Base-by-base conservation (phyloP, 2,329 filamentous ascomycete genomes). In the Fusarium sp. region DNA sequence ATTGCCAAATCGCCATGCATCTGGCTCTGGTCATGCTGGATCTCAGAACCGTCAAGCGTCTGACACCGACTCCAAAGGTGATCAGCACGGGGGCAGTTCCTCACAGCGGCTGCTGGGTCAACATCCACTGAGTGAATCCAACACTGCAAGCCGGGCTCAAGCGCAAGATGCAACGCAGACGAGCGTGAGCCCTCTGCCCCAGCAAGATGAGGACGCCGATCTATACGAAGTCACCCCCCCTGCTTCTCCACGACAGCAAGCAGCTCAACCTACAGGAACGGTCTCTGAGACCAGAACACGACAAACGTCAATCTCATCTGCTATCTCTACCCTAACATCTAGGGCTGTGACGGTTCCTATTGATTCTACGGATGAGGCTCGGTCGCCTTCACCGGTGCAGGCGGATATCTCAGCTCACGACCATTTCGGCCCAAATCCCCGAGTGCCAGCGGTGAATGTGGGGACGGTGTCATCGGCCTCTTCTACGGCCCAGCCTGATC, bases 141-240 rank as follows among this genome's bases (percentile, higher is more conserved):
- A 75, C 10, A 74, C 72, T 8, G 63, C 74, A 37, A 76, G 69
- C 43, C 72, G 71, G 29, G 50, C 68, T 28, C 70, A 60, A n/a
- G 57, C 71, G 16, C 69, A 75, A 9, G 76, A 78, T 24, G 31
- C 66, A 12, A 52, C 69, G 8, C 70, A 77, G 8, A 78, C 78
- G 9, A 66, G 71, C 42, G 80, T 79, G n/a, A 80, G 75, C 43
- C 77, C 76, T 5, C 74, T 74, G 3, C 48, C 61, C 15, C 68
- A 71, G 24, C 57, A 63, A 33, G 77, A 78, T 13, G 75, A 71
- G 12, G 81, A 83, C 4, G 78, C 84, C 6, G 78, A 85, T 26
- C 73, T 85, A 6, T 86, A 86, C 70, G 80, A 84, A 60, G 82
- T 82, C 7, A 84, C 84, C 3, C 84, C 84, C 1, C 83, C 82